Evolutionary conservation across 208 protist genomes (phyloP), one percentile per base, ranked within the genome.

Genomic region (Acanthamoeba castellanii): DNA sequence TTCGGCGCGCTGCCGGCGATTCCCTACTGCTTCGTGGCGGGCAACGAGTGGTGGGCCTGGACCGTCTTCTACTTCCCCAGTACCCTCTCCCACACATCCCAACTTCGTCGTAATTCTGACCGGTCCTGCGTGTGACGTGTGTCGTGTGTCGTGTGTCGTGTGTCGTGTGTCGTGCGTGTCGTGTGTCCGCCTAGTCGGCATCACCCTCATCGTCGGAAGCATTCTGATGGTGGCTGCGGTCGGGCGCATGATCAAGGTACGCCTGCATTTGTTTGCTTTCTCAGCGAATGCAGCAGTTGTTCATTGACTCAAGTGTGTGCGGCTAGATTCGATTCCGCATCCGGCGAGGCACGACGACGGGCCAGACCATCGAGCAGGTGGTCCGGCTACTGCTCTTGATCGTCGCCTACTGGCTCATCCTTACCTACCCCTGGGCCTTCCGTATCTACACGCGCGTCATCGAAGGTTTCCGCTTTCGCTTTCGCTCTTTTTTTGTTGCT

Each of bases 51-150:
- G 64, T 92, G 45, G 32, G 8, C 18, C 5, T 92, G 87, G 87
- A 76, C 47, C 2, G 3, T 92, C n/a, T 92, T 92, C 45, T 92
- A 76, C 61, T n/a, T 92, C 27, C 87, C 87, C 52, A 57, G 52
- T 57, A 57, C 52, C 52, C 52, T 3, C 52, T 20, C 50, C 50
- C 50, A 18, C 50, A 55, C 50, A 74, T n/a, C n/a, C 6, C 13
- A 55, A 55, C 50, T 55, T 55, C 37, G 37, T 42, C 37, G 37
- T 42, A 42, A 42, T 42, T 42, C 37, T 42, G 37, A 42, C 37
- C n/a, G n/a, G n/a, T n/a, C n/a, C n/a, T n/a, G n/a, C n/a, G n/a
- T n/a, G n/a, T n/a, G n/a, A n/a, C n/a, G n/a, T n/a, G 13, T 9
- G 18, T 74, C 11, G 32, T 72, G 30, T 34, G 64, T 34, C 14